These are phyloP conservation scores for Beauveria rudraprayagi DNA, from an alignment of 2,329 filamentous ascomycete species.

Conservation along the genomic window DNA sequence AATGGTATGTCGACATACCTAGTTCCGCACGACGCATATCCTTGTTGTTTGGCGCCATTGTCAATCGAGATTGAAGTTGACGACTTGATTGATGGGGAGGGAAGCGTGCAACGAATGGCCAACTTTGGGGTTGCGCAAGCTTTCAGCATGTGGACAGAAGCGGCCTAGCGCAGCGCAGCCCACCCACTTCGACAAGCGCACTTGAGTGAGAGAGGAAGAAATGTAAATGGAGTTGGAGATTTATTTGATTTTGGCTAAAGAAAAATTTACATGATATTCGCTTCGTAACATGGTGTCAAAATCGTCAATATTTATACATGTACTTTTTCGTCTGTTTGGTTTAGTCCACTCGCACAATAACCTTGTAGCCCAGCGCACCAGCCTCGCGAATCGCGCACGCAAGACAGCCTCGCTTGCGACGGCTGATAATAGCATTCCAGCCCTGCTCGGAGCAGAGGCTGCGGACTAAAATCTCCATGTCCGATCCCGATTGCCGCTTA, in stretches of 20 bases:
- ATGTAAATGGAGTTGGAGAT: neutral
- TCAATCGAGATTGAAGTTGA: neutral
- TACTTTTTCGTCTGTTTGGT: neutral
- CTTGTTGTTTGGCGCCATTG: constrained; percentile 63
- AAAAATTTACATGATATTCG: constrained; percentile 1
- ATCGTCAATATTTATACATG: constrained; percentile 1
- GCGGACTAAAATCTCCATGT: constrained; percentile 62
- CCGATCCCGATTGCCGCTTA: constrained; percentile 51
- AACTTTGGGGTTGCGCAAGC: constrained; percentile 1
- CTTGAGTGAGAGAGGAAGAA: neutral
- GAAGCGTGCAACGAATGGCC: neutral
- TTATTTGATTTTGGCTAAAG: neutral
- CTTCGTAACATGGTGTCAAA: neutral
- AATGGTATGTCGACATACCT: constrained; percentile 40
- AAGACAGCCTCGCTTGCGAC: constrained; percentile 59
- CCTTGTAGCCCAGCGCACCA: constrained; percentile 58
- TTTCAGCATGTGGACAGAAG: neutral
- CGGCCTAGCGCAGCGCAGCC: neutral
- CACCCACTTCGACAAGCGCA: neutral
- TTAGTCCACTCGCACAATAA: constrained; percentile 54
- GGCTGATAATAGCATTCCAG: constrained; percentile 64
- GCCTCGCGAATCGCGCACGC: constrained; percentile 70
- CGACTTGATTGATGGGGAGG: neutral
- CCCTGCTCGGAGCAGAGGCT: constrained; percentile 68
- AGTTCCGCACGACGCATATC: constrained; percentile 70